Evolutionary conservation across 306 rosid species (phyloP), one percentile per base, ranked within the genome.

Genomic region (Prosopis cineraria): DNA sequence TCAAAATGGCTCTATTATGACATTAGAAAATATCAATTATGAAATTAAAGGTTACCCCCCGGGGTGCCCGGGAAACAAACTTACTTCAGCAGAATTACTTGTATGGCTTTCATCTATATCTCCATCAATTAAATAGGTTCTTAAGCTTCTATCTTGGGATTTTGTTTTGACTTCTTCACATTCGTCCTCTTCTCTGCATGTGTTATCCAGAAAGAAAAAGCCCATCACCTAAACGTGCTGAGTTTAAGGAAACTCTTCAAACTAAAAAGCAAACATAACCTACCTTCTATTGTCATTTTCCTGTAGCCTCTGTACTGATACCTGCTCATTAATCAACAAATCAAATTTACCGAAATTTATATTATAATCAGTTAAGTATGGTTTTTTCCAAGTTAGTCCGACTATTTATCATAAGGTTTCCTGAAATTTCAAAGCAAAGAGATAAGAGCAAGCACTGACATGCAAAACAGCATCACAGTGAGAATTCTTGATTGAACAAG

Each of bases 401-500:
- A 39, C 72, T 66, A 45, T 55, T 22, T 24, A 30, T 27, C 24
- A 50, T 50, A 10, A 41, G 40, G 10, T 65, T 76, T 72, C 47
- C 45, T 37, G 16, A 72, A 52, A 68, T 27, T 74, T 75, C 72
- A 60, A 47, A 75, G 73, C 45, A 56, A 33, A 31, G 56, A 63
- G 37, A 56, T 4, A 34, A 81, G 77, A 75, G 27, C 60, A 78
- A 84, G 72, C 29, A 86, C 98, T 88, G 58, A 96, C 99, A 88
- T 96, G 98, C 85, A 96, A 84, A 67, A 93, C 87, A 36, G 98
- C 96, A 71, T 84, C 88, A 19, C 85, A 90, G 30, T 76, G 86
- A 37, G 96, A 89, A 78, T 82, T 96, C 91, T 89, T 91, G 68
- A 96, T 88, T 97, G 98, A 85, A 93, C n/a, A 88, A 85, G 97